These are phyloP conservation scores for Phyllosticta citriasiana DNA, from an alignment of 2,329 filamentous ascomycete genomes.

Conservation along the genomic window DNA sequence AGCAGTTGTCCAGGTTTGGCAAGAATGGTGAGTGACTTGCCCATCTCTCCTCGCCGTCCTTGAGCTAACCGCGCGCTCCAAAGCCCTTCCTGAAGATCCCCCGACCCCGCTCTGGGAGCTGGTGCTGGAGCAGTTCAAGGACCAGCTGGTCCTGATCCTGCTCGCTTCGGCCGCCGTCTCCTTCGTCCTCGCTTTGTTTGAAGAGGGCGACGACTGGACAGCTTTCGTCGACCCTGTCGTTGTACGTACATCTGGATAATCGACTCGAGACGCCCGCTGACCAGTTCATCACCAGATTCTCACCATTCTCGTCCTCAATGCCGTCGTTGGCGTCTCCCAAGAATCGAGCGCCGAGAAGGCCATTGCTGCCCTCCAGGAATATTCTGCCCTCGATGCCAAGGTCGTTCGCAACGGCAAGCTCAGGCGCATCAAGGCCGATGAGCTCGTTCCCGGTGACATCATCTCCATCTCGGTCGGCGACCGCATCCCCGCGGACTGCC, in stretches of 20 bases:
- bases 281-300: conserved; percentile 56
- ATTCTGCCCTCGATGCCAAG: conserved; percentile 96
- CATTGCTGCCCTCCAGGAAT: conserved; percentile 95
- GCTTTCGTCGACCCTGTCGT: conserved; percentile 95
- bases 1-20: conserved; percentile 40
- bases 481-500: conserved; percentile 89
- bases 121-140: conserved; percentile 97
- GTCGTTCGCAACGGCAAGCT: conserved; percentile 77
- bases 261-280: neutral
- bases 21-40: conserved; percentile 38
- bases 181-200: conserved; percentile 85
- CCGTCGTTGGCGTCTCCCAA: conserved; percentile 94
- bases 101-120: conserved; percentile 94
- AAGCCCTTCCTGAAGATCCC: conserved; percentile 76
- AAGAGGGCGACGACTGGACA: conserved; percentile 88
- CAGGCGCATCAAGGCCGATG: conserved; percentile 84
- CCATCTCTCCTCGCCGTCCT: neutral
- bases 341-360: conserved; percentile 98
- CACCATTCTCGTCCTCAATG: conserved; percentile 92
- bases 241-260: conserved; percentile 48
- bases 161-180: conserved; percentile 88
- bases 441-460: conserved; percentile 89
- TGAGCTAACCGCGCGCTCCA: conserved; percentile 9
- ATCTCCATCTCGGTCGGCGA: conserved; percentile 82
- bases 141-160: conserved; percentile 92